Percentiles rank a stretch among this genome's conserved stretches.
These are phyloP conservation scores for Cladosporium sp. DNA, from an alignment of 2,329 filamentous ascomycete genomes.

Conservation along the genomic window DNA sequence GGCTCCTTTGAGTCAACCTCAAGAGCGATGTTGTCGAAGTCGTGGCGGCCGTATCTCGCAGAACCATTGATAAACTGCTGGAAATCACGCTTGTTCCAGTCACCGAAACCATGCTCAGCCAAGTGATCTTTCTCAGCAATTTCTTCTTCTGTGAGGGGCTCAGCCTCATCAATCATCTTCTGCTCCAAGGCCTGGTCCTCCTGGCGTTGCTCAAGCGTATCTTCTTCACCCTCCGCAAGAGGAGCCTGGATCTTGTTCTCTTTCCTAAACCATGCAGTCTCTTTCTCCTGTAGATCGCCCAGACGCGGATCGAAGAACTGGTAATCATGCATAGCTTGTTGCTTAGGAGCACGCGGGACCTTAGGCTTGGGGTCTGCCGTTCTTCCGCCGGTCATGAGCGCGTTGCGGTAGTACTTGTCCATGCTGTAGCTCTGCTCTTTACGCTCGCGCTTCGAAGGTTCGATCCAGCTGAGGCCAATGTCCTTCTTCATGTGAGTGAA, in stretches of 20 bases:
- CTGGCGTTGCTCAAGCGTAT: constrained; percentile 77
- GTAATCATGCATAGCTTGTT: constrained; percentile 87
- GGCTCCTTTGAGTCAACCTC: constrained; percentile 88
- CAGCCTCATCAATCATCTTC: constrained; percentile 86
- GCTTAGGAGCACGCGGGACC: constrained; percentile 90
- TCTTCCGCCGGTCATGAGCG: constrained; percentile 72
- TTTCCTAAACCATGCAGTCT: constrained; percentile 92
- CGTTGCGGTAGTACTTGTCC: constrained; percentile 95
- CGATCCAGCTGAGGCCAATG: constrained; percentile 92
- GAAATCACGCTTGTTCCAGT: constrained; percentile 97
- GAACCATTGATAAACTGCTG: constrained; percentile 97
- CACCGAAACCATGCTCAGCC: constrained; percentile 76
- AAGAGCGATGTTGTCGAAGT: constrained; percentile 76
- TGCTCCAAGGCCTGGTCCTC: constrained; percentile 84
- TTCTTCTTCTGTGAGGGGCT: constrained; percentile 82
- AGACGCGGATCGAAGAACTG: constrained; percentile 89
- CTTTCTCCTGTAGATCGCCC: constrained; percentile 85
- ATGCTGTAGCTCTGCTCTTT: constrained; percentile 98
- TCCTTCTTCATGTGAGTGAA: constrained; percentile 82
- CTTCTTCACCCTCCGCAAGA: constrained; percentile 79
- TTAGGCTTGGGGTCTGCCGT: constrained; percentile 85
- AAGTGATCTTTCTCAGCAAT: constrained; percentile 77
- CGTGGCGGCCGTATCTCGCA: constrained; percentile 81
- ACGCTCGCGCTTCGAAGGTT: constrained; percentile 93
- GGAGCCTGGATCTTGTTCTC: constrained; percentile 94